phyloP scores from a whole-genome alignment of 495 filamentous ascomycete species.

The Pyrenula massariospora region DNA sequence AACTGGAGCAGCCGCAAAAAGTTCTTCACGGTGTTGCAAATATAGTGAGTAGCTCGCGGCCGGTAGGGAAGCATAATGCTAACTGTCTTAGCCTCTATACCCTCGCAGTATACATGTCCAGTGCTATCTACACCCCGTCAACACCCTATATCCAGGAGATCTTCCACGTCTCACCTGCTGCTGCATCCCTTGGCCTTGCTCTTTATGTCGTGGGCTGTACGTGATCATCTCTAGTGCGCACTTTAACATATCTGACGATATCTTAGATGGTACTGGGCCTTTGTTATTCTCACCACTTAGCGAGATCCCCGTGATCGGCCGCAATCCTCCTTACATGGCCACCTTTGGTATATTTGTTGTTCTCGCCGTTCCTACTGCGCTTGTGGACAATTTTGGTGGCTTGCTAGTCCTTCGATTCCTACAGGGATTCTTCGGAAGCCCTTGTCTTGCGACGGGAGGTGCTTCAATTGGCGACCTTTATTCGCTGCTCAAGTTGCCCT shows the following conservation, averaged over 20 bases:
- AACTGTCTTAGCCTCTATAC: constrained; percentile 26
- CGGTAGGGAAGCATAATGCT: constrained; percentile 5
- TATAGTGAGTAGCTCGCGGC: constrained; percentile 4
- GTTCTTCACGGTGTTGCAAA: constrained; percentile 15
- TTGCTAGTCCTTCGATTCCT: constrained; percentile 39
- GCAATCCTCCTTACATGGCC: constrained; percentile 31
- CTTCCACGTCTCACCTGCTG: constrained; percentile 26
- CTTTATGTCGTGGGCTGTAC: constrained; percentile 42
- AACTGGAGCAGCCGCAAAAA: constrained; percentile 26
- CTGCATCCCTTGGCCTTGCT: constrained; percentile 34
- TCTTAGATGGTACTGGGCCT: constrained; percentile 18
- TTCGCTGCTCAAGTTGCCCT: constrained; percentile 39
- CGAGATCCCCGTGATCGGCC: constrained; percentile 33
- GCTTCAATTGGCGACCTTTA: constrained; percentile 44
- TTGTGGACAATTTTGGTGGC: constrained; percentile 34
- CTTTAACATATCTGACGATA: neutral
- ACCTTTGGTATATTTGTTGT: constrained; percentile 36
- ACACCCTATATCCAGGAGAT: constrained; percentile 19
- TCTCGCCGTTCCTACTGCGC: constrained; percentile 31
- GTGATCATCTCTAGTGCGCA: no score
- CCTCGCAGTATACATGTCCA: constrained; percentile 24
- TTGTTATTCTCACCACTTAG: constrained; percentile 30
- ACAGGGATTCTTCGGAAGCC: constrained; percentile 42
- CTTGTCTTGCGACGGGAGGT: constrained; percentile 41
- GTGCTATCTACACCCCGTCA: constrained; percentile 22